Evolutionary conservation across 73 alveolate species (phyloP), one percentile per base, ranked within the genome.

Genomic region (Breviolum minutum): DNA sequence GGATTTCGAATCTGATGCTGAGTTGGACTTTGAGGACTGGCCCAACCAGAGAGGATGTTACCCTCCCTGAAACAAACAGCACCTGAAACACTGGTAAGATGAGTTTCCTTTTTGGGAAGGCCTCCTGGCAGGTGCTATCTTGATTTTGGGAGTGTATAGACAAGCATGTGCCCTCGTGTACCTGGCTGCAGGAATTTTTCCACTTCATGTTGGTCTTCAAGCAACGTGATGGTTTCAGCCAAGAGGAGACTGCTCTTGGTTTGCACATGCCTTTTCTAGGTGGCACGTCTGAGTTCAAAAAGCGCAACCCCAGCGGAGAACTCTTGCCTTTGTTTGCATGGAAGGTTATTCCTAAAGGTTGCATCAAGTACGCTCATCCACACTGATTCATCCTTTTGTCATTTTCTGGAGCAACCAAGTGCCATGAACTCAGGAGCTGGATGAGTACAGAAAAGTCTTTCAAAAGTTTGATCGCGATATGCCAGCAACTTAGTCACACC

Each of bases 201-300:
- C 98, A 92, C 83, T 92, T 92, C 80, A 92, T 92, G 98, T 80
- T 92, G 29, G 91, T 92, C 81, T 92, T 92, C 98, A 92, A 92
- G 98, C 98, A 92, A 54, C 98, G 98, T 29, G 98, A 92, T 29
- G 98, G 98, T 40, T 92, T 92, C 74, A 92, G 81, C 98, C 77
- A 76, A 27, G 27, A 92, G 98, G 98, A 66, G 32, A 9, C 22
- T 32, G 27, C 17, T 24, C 26, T 40, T 19, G 26, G n/a, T 12
- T 79, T 40, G 62, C 88, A 11, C 63, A 79, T 0, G 54, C 54
- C 54, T 40, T 40, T 40, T 40, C 3, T 40, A 40, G 54, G 54
- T 40, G 54, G 54, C 54, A 40, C 5, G 54, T 40, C 54, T 40
- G 54, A 40, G 54, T 40, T 40, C 54, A 3, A 40, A 40, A 40